Evolutionary conservation across 495 filamentous ascomycete species (phyloP).

Genomic region (Aeminium ludgeri): DNA sequence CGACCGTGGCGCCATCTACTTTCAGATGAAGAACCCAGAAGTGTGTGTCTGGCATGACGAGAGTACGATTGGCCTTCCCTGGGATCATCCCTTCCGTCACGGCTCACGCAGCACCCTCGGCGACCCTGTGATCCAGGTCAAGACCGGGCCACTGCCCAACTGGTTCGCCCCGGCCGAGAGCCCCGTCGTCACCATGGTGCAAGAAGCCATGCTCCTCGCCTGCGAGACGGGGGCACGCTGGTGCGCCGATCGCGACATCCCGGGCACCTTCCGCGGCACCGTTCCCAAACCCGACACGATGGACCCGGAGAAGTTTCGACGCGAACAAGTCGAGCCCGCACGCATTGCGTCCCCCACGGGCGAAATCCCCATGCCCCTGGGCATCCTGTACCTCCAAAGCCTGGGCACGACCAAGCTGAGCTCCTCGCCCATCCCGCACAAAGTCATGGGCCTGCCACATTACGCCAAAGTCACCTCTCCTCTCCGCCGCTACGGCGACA

Average conservation of each 20-base stretch:
- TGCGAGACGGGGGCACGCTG: constrained; percentile 56
- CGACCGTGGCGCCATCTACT: constrained; percentile 18
- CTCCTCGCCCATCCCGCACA: constrained; percentile 32
- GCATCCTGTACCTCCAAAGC: constrained; percentile 27
- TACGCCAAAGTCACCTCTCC: constrained; percentile 78
- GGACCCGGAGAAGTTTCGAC: constrained; percentile 20
- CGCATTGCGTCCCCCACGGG: constrained; percentile 13
- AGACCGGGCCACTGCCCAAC: constrained; percentile 14
- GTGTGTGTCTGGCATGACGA: constrained; percentile 12
- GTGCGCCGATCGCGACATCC: constrained; percentile 58
- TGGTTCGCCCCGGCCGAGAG: constrained; percentile 21
- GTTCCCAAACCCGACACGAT: constrained; percentile 40
- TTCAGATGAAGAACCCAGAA: constrained; percentile 4
- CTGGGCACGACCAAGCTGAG: constrained; percentile 37
- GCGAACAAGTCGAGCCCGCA: constrained; percentile 21
- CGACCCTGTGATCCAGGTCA: constrained; percentile 36
- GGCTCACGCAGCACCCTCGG: constrained; percentile 27
- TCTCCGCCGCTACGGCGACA: constrained; percentile 63
- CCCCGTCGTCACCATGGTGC: constrained; percentile 27
- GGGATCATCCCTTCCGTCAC: constrained; percentile 16
- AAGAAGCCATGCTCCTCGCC: constrained; percentile 61
- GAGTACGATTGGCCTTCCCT: constrained; percentile 11
- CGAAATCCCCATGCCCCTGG: constrained; percentile 13
- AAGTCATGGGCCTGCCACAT: constrained; percentile 47
- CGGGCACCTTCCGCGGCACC: constrained; percentile 58